A percentile compares a stretch with the other conserved stretches of the same genome.
These are phyloP conservation scores for Lodderomyces theae DNA, from an alignment of 1,139 yeast genomes.

Conservation along the genomic window DNA sequence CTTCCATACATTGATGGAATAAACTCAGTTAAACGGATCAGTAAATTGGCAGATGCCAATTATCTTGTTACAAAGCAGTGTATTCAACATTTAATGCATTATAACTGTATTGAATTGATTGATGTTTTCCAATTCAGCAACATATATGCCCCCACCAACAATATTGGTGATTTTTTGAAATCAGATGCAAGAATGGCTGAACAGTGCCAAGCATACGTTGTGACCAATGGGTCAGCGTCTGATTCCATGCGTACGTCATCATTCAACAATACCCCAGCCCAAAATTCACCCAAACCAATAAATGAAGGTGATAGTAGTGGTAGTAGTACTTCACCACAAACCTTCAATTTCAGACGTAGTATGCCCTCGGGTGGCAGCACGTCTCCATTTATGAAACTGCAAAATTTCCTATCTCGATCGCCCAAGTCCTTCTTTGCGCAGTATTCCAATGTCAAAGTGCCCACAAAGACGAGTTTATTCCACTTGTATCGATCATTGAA, in stretches of 20 bases:
- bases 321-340: conserved; percentile 13
- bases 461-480: conserved; percentile 67
- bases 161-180: conserved; percentile 63
- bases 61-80: conserved; percentile 78
- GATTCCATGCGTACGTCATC: conserved; percentile 7
- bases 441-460: conserved; percentile 35
- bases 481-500: conserved; percentile 73
- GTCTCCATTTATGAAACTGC: conserved; percentile 16
- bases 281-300: conserved; percentile 5
- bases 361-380: conserved; percentile 15
- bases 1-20: conserved; percentile 85
- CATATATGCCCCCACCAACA: conserved; percentile 85
- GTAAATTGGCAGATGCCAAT: conserved; percentile 80
- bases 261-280: conserved; percentile 9
- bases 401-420: conserved; percentile 11
- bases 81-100: conserved; percentile 87
- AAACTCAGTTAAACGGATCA: conserved; percentile 74
- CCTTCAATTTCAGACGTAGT: conserved; percentile 10
- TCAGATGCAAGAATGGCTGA: conserved; percentile 62
- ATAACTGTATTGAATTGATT: conserved; percentile 75
- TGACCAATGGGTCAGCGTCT: conserved; percentile 24
- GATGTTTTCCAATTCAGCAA: conserved; percentile 90
- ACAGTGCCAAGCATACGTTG: conserved; percentile 82
- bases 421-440: conserved; percentile 7
- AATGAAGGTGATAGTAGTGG: conserved; percentile 2